Conservation (phyloP, 306 rosid species). For the Vigna mungo region DNA sequence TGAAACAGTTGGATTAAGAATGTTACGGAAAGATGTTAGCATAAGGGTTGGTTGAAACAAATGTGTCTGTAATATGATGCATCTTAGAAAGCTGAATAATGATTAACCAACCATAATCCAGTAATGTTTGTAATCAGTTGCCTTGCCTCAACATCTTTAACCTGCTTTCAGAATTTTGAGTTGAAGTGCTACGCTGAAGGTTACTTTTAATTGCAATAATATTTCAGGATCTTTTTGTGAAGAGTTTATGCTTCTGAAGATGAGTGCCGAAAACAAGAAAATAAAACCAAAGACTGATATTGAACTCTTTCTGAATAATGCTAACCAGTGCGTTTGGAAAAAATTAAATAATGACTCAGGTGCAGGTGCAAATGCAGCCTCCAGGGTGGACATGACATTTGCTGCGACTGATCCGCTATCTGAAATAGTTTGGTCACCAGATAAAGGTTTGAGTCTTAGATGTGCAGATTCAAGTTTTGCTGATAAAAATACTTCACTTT, state of each 20-base stretch:
- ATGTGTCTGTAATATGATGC: slow-evolving; percentile 14
- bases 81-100: not conserved
- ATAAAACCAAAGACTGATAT: slow-evolving; percentile 64
- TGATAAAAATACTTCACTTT: slow-evolving; percentile 52
- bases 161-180: slow-evolving; percentile 10
- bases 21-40: not conserved
- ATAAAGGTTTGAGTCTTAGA: slow-evolving; percentile 73
- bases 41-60: slow-evolving; percentile 19
- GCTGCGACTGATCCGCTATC: slow-evolving; percentile 73
- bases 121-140: slow-evolving; percentile 6
- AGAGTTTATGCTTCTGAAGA: slow-evolving; percentile 57
- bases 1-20: slow-evolving; percentile 26
- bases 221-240: slow-evolving; percentile 61
- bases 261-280: slow-evolving; percentile 66
- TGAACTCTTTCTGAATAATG: slow-evolving; percentile 59
- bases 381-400: slow-evolving; percentile 58
- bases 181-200: slow-evolving; percentile 20
- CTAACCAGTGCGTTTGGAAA: slow-evolving; percentile 60
- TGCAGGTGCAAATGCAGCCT: slow-evolving; percentile 99
- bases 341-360: slow-evolving; percentile 63
- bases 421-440: slow-evolving; percentile 92
- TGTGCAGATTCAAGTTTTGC: slow-evolving; percentile 67
- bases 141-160: slow-evolving; percentile 10
- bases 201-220: slow-evolving; percentile 51
- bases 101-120: slow-evolving; percentile 18